Evolutionary conservation across 306 rosid genomes (phyloP), one percentile per base, ranked within the genome.

Genomic region (Sicyos edulis): DNA sequence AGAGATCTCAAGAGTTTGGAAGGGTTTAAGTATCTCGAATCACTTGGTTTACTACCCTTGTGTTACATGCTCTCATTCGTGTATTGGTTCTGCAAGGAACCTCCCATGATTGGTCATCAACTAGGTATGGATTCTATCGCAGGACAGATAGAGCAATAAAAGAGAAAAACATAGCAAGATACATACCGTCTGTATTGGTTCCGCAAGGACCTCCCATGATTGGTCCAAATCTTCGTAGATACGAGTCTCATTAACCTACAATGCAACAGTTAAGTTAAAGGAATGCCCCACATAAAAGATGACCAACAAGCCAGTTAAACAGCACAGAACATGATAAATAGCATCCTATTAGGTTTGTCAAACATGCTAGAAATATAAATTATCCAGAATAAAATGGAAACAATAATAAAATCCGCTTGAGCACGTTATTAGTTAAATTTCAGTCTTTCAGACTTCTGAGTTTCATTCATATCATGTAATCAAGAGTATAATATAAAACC

Each of bases 201-300:
- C 99, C 9, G 96, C 98, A 44, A 93, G 98, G 73, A 93, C 89
- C 83, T 93, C 98, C 98, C 98, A 93, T 73, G 93, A 84, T 40
- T 78, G 82, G 79, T 88, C 78, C 89, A 93, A 82, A 74, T 93
- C 98, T 42, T 90, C 96, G 11, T 80, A 82, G 78, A 93, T 72
- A 78, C 90, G 85, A 83, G 79, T 85, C 83, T 83, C 87, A 16
- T 93, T 93, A 50, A 93, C 90, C 96, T 91, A 57, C 11, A 73
- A 61, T 24, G 57, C 40, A 73, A 24, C 13, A 20, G 22, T 34
- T 8, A 22, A 72, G 51, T 69, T 69, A 7, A 67, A 67, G 72
- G 11, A 22, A 45, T 14, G 13, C 8, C 56, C 17, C 56, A 47
- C 40, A 67, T 47, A 45, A 29, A 67, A 69, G 13, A 24, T 50